A percentile compares a stretch with the other conserved stretches of the same genome.
These are phyloP conservation scores for Cercophora newfieldiana DNA, from an alignment of 495 filamentous ascomycete genomes.

Conservation along the genomic window DNA sequence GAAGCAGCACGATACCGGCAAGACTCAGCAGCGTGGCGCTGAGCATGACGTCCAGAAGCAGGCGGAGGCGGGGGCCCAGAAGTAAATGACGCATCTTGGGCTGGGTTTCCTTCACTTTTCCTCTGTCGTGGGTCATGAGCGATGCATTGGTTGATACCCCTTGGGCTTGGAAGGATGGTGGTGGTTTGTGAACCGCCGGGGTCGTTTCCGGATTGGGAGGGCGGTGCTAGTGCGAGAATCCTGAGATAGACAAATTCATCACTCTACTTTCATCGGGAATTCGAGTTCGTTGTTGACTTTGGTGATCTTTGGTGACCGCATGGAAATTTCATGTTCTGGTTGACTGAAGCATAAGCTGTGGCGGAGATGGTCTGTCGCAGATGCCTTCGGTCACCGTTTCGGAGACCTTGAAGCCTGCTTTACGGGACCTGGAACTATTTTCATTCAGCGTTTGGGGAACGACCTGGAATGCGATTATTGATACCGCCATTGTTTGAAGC, in stretches of 20 bases:
- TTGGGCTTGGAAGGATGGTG: background rate
- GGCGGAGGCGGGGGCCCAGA: constrained; percentile 48
- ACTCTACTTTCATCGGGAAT: too few relatives aligned
- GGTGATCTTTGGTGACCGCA: too few relatives aligned
- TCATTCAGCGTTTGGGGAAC: background rate
- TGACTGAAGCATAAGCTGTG: too few relatives aligned
- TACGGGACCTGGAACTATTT: background rate
- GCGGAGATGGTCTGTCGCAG: background rate
- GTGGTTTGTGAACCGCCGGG: background rate
- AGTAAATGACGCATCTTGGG: constrained; percentile 16
- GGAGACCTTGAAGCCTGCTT: background rate
- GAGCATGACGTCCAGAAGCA: constrained; percentile 81
- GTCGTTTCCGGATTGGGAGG: background rate
- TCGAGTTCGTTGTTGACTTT: too few relatives aligned
- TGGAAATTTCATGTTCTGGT: too few relatives aligned
- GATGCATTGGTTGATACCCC: constrained; percentile 20
- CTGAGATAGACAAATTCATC: background rate
- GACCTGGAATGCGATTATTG: too few relatives aligned
- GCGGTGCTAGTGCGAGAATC: background rate
- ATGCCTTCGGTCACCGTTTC: background rate
- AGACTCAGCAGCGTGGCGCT: constrained; percentile 80
- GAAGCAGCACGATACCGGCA: constrained; percentile 77
- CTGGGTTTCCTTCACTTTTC: background rate
- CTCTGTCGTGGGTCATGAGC: background rate
- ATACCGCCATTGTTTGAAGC: background rate